Evolutionary conservation across 257 asterid genomes (phyloP), one percentile per base, ranked within the genome.

Genomic region (Euphrasia confusa): DNA sequence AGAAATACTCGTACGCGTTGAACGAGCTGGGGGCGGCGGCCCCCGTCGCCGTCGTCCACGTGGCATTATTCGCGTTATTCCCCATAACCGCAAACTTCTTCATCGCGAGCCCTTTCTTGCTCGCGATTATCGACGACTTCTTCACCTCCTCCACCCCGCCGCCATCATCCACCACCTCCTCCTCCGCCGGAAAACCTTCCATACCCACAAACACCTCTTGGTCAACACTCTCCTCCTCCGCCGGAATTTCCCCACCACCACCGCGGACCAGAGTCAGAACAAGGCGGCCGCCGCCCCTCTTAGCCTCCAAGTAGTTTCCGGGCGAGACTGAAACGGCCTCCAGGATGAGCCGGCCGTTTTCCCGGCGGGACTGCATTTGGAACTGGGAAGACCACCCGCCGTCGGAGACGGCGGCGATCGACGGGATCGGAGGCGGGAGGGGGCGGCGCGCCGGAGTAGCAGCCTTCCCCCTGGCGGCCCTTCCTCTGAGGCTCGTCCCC

Each of bases 361-460:
- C 77, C 12, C 95, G 68, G 65, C 21, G 83, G 0, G 95, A 75
- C 4, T 80, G 83, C 83, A 91, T 71, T 68, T 70, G 92, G 5
- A 83, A 71, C 0, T 53, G 58, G 7, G 89, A 72, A 21, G 68
- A 66, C 17, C 88, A 87, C 5, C 39, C 39, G 8, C 39, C 39
- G 63, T 74, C 80, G 6, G 69, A 24, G 4, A 24, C 79, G 40
- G 68, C 75, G 35, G 84, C 69, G 65, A 84, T 71, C 39, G 95
- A 88, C 5, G 81, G 82, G 7, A 88, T 78, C 11, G 90, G 91
- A 8, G 98, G 98, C 3, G 98, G 98, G 45, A 86, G 82, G 1
- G 94, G 80, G 54, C 67, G 80, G 54, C 67, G n/a, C 1, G 66
- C 67, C 4, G 83, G 83, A 2, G 83, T 81, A 15, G 72, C 48